Conservation (phyloP, 2,329 filamentous ascomycete genomes). For the Thielaviopsis populi region DNA sequence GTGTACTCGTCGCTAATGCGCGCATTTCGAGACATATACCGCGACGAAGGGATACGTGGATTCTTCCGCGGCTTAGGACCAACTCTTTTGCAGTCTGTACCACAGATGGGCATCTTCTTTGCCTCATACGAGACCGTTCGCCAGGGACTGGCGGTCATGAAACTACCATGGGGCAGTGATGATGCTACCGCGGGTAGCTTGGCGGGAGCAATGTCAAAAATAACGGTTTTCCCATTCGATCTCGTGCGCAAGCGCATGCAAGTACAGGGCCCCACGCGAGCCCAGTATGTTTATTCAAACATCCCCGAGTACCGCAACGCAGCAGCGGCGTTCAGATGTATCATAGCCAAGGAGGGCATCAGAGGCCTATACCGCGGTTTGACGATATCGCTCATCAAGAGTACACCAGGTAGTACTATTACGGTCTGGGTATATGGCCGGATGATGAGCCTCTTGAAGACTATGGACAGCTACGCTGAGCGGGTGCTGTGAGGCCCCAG, state of each 20-base stretch:
- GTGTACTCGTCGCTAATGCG: slow-evolving; percentile 60
- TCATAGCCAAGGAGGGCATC: slow-evolving; percentile 57
- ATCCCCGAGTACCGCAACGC: slow-evolving; percentile 72
- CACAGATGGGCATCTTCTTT: slow-evolving; percentile 97
- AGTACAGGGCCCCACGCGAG: slow-evolving; percentile 79
- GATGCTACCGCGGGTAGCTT: slow-evolving; percentile 72
- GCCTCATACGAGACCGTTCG: slow-evolving; percentile 68
- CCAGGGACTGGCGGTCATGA: slow-evolving; percentile 37
- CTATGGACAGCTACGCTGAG: slow-evolving; percentile 24
- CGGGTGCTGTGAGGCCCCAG: not conserved
- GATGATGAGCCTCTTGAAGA: slow-evolving; percentile 45
- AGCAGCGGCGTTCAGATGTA: slow-evolving; percentile 47
- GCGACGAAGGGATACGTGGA: slow-evolving; percentile 58
- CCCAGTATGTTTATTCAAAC: slow-evolving; percentile 65
- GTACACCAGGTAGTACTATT: slow-evolving; percentile 79
- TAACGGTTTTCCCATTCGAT: slow-evolving; percentile 81
- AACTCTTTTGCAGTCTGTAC: slow-evolving; percentile 73
- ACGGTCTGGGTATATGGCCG: slow-evolving; percentile 93
- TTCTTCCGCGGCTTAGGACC: slow-evolving; percentile 83
- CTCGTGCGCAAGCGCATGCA: slow-evolving; percentile 85
- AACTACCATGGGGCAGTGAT: slow-evolving; percentile 56
- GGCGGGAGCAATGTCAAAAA: slow-evolving; percentile 73
- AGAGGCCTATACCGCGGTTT: slow-evolving; percentile 78
- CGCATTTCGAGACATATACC: slow-evolving; percentile 57
- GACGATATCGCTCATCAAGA: slow-evolving; percentile 79